Percentiles rank a stretch among this genome's conserved stretches.
These are phyloP conservation scores for Capronia epimyces DNA, from an alignment of 2,329 filamentous ascomycete genomes.

Conservation along the genomic window DNA sequence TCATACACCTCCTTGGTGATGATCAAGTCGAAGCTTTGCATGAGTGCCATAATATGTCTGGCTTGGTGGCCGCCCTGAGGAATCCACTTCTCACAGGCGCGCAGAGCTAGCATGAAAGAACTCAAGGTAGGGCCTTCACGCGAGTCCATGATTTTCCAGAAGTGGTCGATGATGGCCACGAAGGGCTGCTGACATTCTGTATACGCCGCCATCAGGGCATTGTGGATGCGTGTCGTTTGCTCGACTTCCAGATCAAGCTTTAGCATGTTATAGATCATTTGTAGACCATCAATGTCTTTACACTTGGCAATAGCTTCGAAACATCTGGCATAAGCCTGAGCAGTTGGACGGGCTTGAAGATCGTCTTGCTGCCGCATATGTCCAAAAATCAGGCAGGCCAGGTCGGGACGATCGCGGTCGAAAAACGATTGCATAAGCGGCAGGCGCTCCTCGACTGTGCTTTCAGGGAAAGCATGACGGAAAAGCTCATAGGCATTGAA, in stretches of 20 bases:
- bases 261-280: conserved; percentile 82
- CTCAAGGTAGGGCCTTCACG: conserved; percentile 80
- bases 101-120: conserved; percentile 74
- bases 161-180: conserved; percentile 61
- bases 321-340: conserved; percentile 70
- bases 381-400: conserved; percentile 80
- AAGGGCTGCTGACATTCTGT: conserved; percentile 60
- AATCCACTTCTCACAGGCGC: conserved; percentile 62
- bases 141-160: conserved; percentile 78
- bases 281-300: conserved; percentile 59
- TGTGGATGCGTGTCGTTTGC: conserved; percentile 68
- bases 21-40: conserved; percentile 69
- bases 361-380: conserved; percentile 82
- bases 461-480: conserved; percentile 56
- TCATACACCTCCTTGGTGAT: conserved; percentile 68
- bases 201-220: conserved; percentile 83
- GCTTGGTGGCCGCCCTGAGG: conserved; percentile 40
- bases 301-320: conserved; percentile 67
- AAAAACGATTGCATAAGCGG: conserved; percentile 80
- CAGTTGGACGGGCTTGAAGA: conserved; percentile 57
- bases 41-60: conserved; percentile 51
- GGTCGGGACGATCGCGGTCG: conserved; percentile 67
- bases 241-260: conserved; percentile 84
- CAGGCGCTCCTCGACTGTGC: conserved; percentile 60
- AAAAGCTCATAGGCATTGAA: conserved; percentile 60